Evolutionary conservation across 164 flowering plant species (phyloP).

Genomic region (Chimonanthus praecox): DNA sequence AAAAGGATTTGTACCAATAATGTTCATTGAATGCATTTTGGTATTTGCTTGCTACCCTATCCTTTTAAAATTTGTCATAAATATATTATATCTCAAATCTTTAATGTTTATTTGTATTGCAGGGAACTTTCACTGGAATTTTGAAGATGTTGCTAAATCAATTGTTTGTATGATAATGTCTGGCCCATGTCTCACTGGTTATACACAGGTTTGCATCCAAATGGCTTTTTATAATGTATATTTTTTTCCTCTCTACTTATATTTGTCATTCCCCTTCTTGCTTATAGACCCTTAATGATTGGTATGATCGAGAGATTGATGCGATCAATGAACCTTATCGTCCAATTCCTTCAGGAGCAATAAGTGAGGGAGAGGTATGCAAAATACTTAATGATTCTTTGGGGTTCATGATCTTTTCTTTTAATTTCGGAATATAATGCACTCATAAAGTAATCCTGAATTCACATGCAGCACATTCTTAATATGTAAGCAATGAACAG

Average conservation of each 20-base stretch:
- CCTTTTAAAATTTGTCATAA: neutral
- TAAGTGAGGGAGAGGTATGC: constrained; percentile 79
- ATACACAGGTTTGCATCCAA: constrained; percentile 59
- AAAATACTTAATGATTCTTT: neutral
- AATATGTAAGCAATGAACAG: too few relatives aligned
- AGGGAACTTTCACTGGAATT: constrained; percentile 94
- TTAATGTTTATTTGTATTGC: constrained; percentile 13
- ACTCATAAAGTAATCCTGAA: neutral
- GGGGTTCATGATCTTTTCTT: neutral
- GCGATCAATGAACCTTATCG: constrained; percentile 98
- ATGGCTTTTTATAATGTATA: neutral
- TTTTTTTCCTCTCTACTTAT: constrained; percentile 3
- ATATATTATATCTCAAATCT: too few relatives aligned
- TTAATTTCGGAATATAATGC: neutral
- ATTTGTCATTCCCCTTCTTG: neutral
- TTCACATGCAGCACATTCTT: neutral
- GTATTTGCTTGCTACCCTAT: neutral
- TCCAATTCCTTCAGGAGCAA: constrained; percentile 96
- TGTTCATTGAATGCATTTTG: neutral
- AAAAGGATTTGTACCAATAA: too few relatives aligned
- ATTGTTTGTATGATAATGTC: constrained; percentile 89
- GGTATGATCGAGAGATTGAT: constrained; percentile 95
- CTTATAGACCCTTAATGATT: constrained; percentile 80
- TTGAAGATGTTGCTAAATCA: constrained; percentile 89
- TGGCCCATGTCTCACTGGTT: constrained; percentile 92